Conservation (phyloP, 2,329 filamentous ascomycete species). For the Epichloe elymi region DNA sequence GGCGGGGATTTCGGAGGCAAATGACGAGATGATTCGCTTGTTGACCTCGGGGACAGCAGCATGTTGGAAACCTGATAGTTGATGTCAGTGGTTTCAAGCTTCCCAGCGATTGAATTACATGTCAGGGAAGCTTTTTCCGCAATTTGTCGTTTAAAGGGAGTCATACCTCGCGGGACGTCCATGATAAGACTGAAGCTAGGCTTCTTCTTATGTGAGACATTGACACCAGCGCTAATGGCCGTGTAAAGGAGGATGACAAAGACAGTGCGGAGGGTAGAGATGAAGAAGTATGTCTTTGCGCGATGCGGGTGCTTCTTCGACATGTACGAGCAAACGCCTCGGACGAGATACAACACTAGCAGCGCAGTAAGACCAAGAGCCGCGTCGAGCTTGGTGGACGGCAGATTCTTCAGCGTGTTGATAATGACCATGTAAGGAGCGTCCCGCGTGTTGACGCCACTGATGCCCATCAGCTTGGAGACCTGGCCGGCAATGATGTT, state of each 20-base stretch:
- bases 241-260: conserved; percentile 76
- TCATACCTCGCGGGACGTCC: conserved; percentile 51
- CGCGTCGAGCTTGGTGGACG: conserved; percentile 48
- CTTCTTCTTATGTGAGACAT: conserved; percentile 42
- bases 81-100: not conserved
- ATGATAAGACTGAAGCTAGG: conserved; percentile 53
- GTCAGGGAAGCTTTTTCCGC: not conserved
- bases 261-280: conserved; percentile 62
- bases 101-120: not conserved
- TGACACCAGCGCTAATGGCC: conserved; percentile 59
- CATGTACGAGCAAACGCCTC: conserved; percentile 45
- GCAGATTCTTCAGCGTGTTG: conserved; percentile 33
- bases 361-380: conserved; percentile 61
- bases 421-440: conserved; percentile 37
- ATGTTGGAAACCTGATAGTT: conserved; percentile 48
- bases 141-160: not conserved
- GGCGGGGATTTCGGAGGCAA: conserved; percentile 54
- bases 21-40: conserved; percentile 44
- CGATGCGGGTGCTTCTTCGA: conserved; percentile 54
- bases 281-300: conserved; percentile 64
- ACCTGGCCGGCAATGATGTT: conserved; percentile 38
- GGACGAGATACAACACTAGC: conserved; percentile 53
- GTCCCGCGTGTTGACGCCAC: conserved; percentile 34
- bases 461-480: conserved; percentile 37
- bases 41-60: conserved; percentile 53